Base-by-base conservation (phyloP, 768 basidiomycete species). In the Tricholoma flavovirens region DNA sequence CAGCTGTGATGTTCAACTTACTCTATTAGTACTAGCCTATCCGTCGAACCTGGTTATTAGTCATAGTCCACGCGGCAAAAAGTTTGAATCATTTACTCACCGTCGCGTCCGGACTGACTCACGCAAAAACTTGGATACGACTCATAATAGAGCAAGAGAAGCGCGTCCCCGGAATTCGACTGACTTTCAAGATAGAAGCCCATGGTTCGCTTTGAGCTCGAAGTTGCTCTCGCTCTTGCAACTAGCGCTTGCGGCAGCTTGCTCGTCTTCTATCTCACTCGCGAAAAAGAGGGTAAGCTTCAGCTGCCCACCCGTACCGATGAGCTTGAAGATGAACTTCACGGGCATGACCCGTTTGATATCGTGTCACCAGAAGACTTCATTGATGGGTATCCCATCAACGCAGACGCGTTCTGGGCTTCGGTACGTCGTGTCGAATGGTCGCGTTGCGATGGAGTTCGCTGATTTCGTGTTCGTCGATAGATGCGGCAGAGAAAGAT, bases 281-380 rank as follows among this genome's bases (percentile, higher is more conserved):
- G 52, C 17, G 22, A 40, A 11, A 53, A 53, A 32, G 29, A 30
- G 12, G 52, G 52, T 11, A 53, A 53, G 52, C 29, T 53, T 29
- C 52, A 53, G 21, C 52, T 53, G 30, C 52, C 52, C 30, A 43
- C 9, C 24, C 52, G 43, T 17, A 40, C 43, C n/a, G 40, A 53
- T 29, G 40, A 53, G 26, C 17, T 3, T 36, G 22, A 38, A 24
- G 40, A 53, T 17, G 12, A 10, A 42, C 19, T 12, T 7, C 32
- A 42, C 12, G 64, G 67, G 29, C 67, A 67, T 10, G 87, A 89
- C 63, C 82, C 86, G 12, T 89, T 88, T 64, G 80, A 83, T 65
- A 83, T 93, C 17, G 80, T 82, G 21, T 82, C 66, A n/a, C 80
- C 84, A 9, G 85, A 87, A 65, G 90, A 93, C 61, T 59, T 81